These are phyloP conservation scores for Ascomycota sp. DNA, from an alignment of 2,329 filamentous ascomycete genomes.

Conservation along the genomic window DNA sequence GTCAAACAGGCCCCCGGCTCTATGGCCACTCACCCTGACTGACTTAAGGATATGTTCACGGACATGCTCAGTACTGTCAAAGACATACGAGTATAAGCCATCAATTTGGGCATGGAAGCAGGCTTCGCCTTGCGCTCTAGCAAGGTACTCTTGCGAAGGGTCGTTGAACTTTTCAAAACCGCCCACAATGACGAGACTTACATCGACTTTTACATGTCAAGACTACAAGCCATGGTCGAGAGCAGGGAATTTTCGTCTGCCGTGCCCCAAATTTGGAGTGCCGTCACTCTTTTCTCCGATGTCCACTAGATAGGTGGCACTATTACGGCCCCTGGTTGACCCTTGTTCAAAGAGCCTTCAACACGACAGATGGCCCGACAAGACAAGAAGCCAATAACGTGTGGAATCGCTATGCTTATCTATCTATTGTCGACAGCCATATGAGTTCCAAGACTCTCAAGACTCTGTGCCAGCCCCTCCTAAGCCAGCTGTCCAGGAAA, in stretches of 20 bases:
- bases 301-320: slow-evolving; percentile 46
- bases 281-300: slow-evolving; percentile 62
- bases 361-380: slow-evolving; percentile 49
- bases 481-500: slow-evolving; percentile 47
- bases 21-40: slow-evolving; percentile 55
- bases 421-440: slow-evolving; percentile 43
- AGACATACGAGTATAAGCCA: slow-evolving; percentile 56
- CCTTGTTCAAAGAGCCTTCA: slow-evolving; percentile 68
- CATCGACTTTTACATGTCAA: slow-evolving; percentile 45
- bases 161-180: slow-evolving; percentile 41
- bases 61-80: slow-evolving; percentile 63
- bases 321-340: slow-evolving; percentile 55
- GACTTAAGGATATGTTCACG: slow-evolving; percentile 65
- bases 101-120: slow-evolving; percentile 52
- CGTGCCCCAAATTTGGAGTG: slow-evolving; percentile 79
- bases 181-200: slow-evolving; percentile 35
- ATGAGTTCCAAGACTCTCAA: slow-evolving; percentile 19
- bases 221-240: slow-evolving; percentile 48
- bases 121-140: slow-evolving; percentile 51
- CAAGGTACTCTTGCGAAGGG: slow-evolving; percentile 42
- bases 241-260: slow-evolving; percentile 27
- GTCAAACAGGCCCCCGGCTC: slow-evolving; percentile 46
- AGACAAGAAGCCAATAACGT: slow-evolving; percentile 63
- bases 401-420: slow-evolving; percentile 70
- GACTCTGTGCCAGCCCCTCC: slow-evolving; percentile 44